phyloP scores from a whole-genome alignment of 139 green algal species.

The Haematococcus sp. region DNA sequence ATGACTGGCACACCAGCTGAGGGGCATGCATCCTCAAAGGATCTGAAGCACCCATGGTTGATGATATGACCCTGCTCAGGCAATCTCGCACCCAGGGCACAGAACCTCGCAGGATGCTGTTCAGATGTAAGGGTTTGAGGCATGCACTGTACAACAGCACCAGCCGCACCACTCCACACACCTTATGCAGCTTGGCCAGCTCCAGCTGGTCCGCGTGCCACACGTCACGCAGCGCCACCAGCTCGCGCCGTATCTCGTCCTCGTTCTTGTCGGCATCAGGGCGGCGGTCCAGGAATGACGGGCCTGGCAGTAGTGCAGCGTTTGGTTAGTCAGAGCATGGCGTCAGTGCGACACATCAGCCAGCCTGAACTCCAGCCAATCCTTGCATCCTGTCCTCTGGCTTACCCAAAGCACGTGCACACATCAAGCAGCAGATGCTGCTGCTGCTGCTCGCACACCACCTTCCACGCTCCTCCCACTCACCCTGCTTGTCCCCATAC shows the following conservation, averaged over 20 bases:
- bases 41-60: too few relatives aligned
- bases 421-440: too few relatives aligned
- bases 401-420: too few relatives aligned
- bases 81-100: too few relatives aligned
- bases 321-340: too few relatives aligned
- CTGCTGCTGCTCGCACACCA: not conserved
- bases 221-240: constrained; percentile 46
- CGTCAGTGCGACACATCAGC: too few relatives aligned
- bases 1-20: not conserved
- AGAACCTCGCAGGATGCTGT: too few relatives aligned
- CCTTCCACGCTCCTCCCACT: not conserved
- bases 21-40: too few relatives aligned
- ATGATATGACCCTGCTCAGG: not conserved
- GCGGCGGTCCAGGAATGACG: constrained; percentile 1
- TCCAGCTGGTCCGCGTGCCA: constrained; percentile 41
- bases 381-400: not conserved
- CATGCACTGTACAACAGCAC: too few relatives aligned
- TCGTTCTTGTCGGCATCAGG: constrained; percentile 41
- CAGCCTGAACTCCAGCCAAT: not conserved
- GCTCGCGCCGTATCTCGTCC: constrained; percentile 46
- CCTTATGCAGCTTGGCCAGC: constrained; percentile 47
- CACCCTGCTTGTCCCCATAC: constrained; percentile 3
- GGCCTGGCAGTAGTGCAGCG: not conserved
- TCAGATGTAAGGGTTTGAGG: too few relatives aligned
- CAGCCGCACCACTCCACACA: too few relatives aligned